Evolutionary conservation across 225 moss, liverwort and hornwort genomes (phyloP), one percentile per base, ranked within the genome.

Genomic region (Polytrichum formosum): DNA sequence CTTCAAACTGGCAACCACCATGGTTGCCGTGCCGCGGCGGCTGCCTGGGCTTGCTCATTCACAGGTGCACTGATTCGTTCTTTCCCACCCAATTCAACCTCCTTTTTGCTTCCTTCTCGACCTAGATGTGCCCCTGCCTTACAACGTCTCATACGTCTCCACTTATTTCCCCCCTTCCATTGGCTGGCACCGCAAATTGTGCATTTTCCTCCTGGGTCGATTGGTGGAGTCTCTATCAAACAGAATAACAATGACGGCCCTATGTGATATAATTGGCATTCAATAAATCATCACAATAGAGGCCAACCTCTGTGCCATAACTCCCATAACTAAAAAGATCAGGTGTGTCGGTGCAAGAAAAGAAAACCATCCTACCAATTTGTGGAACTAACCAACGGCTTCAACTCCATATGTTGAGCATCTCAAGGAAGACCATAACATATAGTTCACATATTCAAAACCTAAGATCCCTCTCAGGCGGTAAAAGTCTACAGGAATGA

Each of bases 1-100:
- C 66, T 81, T 85, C 74, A 81, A 81, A 71, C 70, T 72, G 66
- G 81, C 78, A 78, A 85, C 81, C 73, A 81, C 76, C 81, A 85
- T 85, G 74, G 75, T 81, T 81, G 79, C 81, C 74, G 79, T 85
- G 81, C 71, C 76, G 81, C 78, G 53, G 68, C 68, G 72, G 74
- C 74, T 76, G 80, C 80, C 74, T 67, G 60, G 75, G 54, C 72
- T 78, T 10, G 80, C 77, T 80, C 84, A 84, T 84, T 72, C 77
- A 84, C 84, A 79, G 55, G 63, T 77, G 63, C 74, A 70, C 69
- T 67, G 31, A 55, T 73, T 29, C 56, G 55, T 74, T 74, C 72
- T 68, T 65, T n/a, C 63, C 2, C 35, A 35, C 35, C 35, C 35
- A 9, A 35, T 35, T 35, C 55, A 60, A 70, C 7, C 20, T 58